Conservation (phyloP, 2,329 filamentous ascomycete species). For the Epichloe coenophiala region DNA sequence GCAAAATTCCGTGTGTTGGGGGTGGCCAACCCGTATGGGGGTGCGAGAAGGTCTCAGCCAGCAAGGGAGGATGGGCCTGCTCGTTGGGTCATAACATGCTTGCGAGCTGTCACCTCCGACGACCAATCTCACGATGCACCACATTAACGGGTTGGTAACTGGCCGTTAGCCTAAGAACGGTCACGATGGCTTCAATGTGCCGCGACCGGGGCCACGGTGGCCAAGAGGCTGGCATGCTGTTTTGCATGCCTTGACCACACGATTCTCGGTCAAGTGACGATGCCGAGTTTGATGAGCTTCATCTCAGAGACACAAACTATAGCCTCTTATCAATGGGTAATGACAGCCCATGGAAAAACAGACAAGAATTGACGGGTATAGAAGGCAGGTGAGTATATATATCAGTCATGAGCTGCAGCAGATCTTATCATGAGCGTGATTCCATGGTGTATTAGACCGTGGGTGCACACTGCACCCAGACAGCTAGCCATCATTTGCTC, state of each 20-base stretch:
- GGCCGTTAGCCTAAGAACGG: constrained; percentile 6
- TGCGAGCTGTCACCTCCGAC: constrained; percentile 3
- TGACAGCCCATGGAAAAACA: no score
- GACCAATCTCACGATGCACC: constrained; percentile 1
- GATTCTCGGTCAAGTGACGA: constrained; percentile 6
- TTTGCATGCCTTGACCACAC: constrained; percentile 6
- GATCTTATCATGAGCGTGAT: background rate
- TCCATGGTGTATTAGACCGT: background rate
- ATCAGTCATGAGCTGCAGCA: background rate
- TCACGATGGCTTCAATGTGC: constrained; percentile 10
- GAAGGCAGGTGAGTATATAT: background rate
- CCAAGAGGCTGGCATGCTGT: constrained; percentile 8
- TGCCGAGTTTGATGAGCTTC: background rate
- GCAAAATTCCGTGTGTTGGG: constrained; percentile 1
- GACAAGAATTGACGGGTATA: no score
- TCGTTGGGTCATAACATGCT: constrained; percentile 11
- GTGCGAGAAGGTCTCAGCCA: constrained; percentile 12
- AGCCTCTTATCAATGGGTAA: background rate
- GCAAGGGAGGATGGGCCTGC: constrained; percentile 13
- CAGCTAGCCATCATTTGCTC: background rate
- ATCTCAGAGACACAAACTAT: constrained; percentile 4
- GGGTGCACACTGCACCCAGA: background rate
- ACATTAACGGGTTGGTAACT: background rate
- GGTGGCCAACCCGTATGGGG: constrained; percentile 1
- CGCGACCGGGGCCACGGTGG: background rate